Evolutionary conservation across 2,329 filamentous ascomycete species (phyloP), one percentile per base, ranked within the genome.

Genomic region (Exophiala alcalophila): DNA sequence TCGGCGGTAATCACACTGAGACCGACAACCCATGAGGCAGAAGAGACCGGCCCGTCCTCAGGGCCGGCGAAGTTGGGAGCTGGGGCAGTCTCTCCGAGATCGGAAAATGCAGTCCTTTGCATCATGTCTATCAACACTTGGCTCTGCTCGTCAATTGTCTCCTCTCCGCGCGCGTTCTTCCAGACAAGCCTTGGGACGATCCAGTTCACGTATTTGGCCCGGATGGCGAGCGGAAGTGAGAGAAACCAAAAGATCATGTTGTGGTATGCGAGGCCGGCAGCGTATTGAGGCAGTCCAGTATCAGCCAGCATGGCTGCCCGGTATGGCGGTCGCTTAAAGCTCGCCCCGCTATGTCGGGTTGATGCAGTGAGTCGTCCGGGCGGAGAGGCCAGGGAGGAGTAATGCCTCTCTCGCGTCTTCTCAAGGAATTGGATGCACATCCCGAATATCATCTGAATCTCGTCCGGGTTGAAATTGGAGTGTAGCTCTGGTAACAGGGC

Each of bases 181-280:
- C 91, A 90, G 7, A 78, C 72, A 9, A 98, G 74, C 52, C 88
- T 88, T 58, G 84, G 88, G 8, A 86, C 84, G 52, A 98, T 95
- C 86, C 88, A 95, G 19, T 81, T 81, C 37, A 96, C 89, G 53
- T 94, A 83, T 49, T 80, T 86, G 23, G 83, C 79, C 36, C 92
- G 82, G 60, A 96, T 89, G 25, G 83, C 79, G 37, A 95, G 75
- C 59, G 88, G 91, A 56, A 98, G 65, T 1, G 89, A 86, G 55
- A 98, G 74, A 61, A 97, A 98, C 92, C 92, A 98, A 61, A 94
- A 96, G 2, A 89, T 84, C 53, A 98, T 90, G 56, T 95, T 88
- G 61, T 97, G 90, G 61, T 95, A 95, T 6, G 91, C 91, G 38
- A 97, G 71, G 2, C 89, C 86, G 63, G 94, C 92, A 18, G 98